Evolutionary conservation across 257 asterid genomes (phyloP), one percentile per base, ranked within the genome.

Genomic region (Oldenlandia corymbosa): DNA sequence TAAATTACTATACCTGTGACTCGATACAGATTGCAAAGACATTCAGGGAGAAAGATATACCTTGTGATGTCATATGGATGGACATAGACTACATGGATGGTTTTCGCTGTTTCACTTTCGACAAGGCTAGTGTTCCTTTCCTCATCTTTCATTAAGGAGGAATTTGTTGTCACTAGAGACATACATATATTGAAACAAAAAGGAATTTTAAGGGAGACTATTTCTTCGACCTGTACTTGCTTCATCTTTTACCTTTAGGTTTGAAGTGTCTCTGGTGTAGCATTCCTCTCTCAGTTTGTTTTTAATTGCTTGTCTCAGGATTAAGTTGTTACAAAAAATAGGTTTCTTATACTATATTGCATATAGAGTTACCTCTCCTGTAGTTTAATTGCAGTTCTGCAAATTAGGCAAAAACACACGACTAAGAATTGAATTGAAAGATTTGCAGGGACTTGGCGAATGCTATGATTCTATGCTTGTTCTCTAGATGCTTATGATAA

Each of bases 11-110:
- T 36, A 27, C 49, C 43, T 31, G 43, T 73, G 71, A 45, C 53
- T 57, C 45, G n/a, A 41, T 69, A 74, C 95, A 92, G 98, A 74
- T 92, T 50, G 88, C 95, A 27, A 89, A 72, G 77, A 87, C 85
- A 68, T 92, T 92, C 68, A 83, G 97, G 59, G 95, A 92, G 60
- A 92, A 92, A 79, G 64, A 71, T 51, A 89, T 92, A 74, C 99
- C 99, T 69, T 92, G 97, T 82, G 99, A 89, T 78, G 96, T 89
- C 81, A 81, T 92, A 66, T 92, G 99, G 99, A 92, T 92, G 95
- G 99, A 92, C 82, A 92, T 92, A 43, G 99, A 92, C 79, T 92
- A 92, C 80, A 92, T 92, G 99, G 89, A 92, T 64, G 94, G 88
- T 75, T 92, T 92, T 67, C 96, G 97, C 56, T 92, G 97, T 76